Percentiles rank a stretch among this genome's conserved stretches.
These are phyloP conservation scores for Tolypocladium album DNA, from an alignment of 2,329 filamentous ascomycete species.

Conservation along the genomic window DNA sequence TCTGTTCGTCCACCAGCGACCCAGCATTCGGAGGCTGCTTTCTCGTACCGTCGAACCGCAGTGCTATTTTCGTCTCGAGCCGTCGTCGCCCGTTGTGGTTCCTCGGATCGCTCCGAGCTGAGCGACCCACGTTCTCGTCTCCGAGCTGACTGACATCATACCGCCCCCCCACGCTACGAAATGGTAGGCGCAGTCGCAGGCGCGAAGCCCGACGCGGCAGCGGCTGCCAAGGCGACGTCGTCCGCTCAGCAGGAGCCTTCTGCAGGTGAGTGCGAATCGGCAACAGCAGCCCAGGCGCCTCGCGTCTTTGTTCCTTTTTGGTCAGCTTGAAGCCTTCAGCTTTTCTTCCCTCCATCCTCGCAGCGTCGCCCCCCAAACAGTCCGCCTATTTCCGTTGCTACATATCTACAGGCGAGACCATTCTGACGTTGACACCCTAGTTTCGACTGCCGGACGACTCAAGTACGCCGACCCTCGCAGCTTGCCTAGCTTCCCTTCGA, in stretches of 20 bases:
- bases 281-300: not conserved
- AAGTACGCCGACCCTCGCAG: constrained; percentile 64
- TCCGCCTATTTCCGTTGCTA: too few species aligned
- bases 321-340: too few species aligned
- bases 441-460: constrained; percentile 32
- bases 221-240: constrained; percentile 4
- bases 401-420: not conserved
- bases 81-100: not conserved
- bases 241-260: constrained; percentile 4
- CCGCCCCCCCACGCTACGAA: not conserved
- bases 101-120: not conserved
- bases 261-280: constrained; percentile 2
- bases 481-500: constrained; percentile 63
- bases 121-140: not conserved
- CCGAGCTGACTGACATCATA: not conserved
- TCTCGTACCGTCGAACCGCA: not conserved
- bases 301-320: not conserved
- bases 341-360: not conserved
- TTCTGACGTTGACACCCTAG: constrained; percentile 7
- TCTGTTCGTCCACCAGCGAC: not conserved
- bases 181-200: constrained; percentile 2
- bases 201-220: not conserved
- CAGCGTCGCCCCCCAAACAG: not conserved
- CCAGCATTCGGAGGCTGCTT: not conserved
- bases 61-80: not conserved